These are phyloP conservation scores for Elasticomyces elasticus DNA, from an alignment of 495 filamentous ascomycete species.

Conservation along the genomic window DNA sequence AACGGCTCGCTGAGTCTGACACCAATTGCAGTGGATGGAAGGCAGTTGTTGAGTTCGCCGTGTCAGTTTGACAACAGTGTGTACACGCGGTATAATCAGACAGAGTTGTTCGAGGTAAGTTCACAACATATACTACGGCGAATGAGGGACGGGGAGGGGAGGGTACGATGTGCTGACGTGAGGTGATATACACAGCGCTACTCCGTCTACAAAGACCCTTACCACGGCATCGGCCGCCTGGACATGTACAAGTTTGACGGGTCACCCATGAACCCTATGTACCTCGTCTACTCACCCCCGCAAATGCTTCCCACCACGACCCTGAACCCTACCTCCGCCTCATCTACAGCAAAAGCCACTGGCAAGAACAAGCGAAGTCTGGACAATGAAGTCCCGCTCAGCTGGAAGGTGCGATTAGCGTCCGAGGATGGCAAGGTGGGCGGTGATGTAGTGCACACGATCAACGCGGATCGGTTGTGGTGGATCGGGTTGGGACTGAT, in stretches of 20 bases:
- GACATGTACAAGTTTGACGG: conserved; percentile 58
- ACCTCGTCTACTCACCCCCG: conserved; percentile 56
- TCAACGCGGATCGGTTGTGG: conserved; percentile 53
- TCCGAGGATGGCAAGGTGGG: conserved; percentile 24
- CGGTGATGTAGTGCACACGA: conserved; percentile 34
- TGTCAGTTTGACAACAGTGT: conserved; percentile 43
- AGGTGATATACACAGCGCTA: conserved; percentile 42
- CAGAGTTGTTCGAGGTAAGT: conserved; percentile 54
- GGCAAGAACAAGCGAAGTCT: conserved; percentile 5
- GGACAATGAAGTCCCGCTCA: conserved; percentile 30
- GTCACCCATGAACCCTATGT: conserved; percentile 62
- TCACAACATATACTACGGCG: neutral
- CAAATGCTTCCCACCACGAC: conserved; percentile 67
- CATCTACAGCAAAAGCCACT: conserved; percentile 30
- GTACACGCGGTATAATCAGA: conserved; percentile 62
- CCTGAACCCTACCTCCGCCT: conserved; percentile 39
- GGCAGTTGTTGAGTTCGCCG: conserved; percentile 60
- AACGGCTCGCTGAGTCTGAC: conserved; percentile 52
- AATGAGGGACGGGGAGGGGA: neutral
- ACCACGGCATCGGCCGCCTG: conserved; percentile 53
- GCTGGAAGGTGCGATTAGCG: conserved; percentile 30
- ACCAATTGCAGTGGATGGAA: conserved; percentile 60
- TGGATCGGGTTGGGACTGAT: conserved; percentile 63
- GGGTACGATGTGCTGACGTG: neutral
- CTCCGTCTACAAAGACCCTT: conserved; percentile 50